phyloP scores from a whole-genome alignment of 139 green algal genomes.

The Auxenochlorella protothecoides region DNA sequence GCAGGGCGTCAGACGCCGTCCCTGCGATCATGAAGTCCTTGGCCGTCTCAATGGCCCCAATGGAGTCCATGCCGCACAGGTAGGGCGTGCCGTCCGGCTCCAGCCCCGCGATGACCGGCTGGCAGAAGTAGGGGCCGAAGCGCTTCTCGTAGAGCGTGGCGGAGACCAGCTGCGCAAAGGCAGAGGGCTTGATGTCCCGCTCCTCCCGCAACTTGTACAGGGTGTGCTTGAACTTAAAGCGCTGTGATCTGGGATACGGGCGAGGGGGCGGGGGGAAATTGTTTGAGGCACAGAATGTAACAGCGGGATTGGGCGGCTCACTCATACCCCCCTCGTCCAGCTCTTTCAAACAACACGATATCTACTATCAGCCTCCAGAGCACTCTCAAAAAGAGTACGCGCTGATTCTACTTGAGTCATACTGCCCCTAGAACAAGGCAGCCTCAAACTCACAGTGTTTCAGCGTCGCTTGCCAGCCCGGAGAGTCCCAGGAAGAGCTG shows the following conservation, averaged over 20 bases:
- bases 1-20: conserved; percentile 83
- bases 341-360: too few species aligned
- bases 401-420: not conserved
- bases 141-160: conserved; percentile 87
- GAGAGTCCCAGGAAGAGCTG: conserved; percentile 86
- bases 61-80: conserved; percentile 90
- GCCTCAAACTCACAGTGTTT: conserved; percentile 62
- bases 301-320: not conserved
- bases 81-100: conserved; percentile 82
- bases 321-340: too few species aligned
- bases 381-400: not conserved
- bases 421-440: not conserved
- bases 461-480: conserved; percentile 83
- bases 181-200: conserved; percentile 86
- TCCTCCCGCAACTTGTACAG: conserved; percentile 96
- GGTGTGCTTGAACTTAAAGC: conserved; percentile 92
- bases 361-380: too few species aligned
- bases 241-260: conserved; percentile 36
- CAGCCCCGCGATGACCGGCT: conserved; percentile 85
- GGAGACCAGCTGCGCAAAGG: conserved; percentile 86
- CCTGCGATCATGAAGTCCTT: conserved; percentile 94
- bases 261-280: not conserved
- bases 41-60: conserved; percentile 86
- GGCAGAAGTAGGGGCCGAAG: conserved; percentile 80
- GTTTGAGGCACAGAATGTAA: not conserved